Base-by-base conservation (phyloP, 129 eudicot genomes). In the Arctium lappa region DNA sequence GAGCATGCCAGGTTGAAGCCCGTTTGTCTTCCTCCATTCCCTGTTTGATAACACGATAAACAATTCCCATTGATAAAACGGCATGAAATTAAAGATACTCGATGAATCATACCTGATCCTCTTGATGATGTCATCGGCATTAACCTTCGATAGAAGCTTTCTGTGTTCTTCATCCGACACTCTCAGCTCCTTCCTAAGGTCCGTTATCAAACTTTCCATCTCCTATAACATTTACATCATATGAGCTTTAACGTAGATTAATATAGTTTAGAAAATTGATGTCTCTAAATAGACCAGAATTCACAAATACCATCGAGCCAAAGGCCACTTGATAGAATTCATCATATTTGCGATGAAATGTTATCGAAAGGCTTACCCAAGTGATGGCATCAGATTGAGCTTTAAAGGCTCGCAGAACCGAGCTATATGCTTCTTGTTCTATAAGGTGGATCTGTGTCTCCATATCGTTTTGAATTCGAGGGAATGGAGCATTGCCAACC, bases 151-250 rank as follows among this genome's bases (percentile, higher is more conserved):
- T 69, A 95, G 86, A 84, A 92, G 91, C 76, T 88, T 91, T 80
- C 98, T 86, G 89, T 95, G 98, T 85, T 95, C 97, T 88, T 95
- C 98, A 85, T 91, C 94, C 31, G 98, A 89, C 74, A 95, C 88
- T 79, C 97, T 87, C 69, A 92, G 82, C 90, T 95, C 98, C 84
- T 91, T 95, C 76, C 98, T 89, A 60, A 95, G 94, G 83, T 95
- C 98, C 18, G 98, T 92, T 56, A 95, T 95, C 80, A 95, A 87
- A 84, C 93, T 84, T 91, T 92, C 98, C 87, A 89, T 95, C 72
- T 95, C 98, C 98, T 95, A 85, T 70, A 81, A 33, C 69, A 86
- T 70, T 34, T 65, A 80, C 30, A 62, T 34, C 71, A 81, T 2
- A 80, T 13, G 5, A 1, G 2, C 36, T 44, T 76, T 56, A 32